These are phyloP conservation scores for Inonotus hispidus DNA, from an alignment of 1,284 basidiomycete species.

Conservation along the genomic window DNA sequence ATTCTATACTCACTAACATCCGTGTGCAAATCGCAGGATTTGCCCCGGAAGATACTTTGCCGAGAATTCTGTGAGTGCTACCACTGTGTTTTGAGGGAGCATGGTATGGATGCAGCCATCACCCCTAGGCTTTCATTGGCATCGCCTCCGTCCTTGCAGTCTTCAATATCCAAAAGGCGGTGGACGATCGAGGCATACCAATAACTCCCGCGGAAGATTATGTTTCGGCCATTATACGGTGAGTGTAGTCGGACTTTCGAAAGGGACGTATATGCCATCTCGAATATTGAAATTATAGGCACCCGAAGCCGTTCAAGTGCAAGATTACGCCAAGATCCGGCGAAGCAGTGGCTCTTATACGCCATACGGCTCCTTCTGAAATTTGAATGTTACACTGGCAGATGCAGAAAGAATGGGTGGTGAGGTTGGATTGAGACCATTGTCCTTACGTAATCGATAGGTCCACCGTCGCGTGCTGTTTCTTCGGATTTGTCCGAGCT, in stretches of 20 bases:
- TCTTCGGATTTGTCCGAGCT: too few relatives aligned
- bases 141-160: slow-evolving; percentile 9
- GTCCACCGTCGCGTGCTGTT: too few relatives aligned
- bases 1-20: too few relatives aligned
- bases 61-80: background rate
- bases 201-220: slow-evolving; percentile 7
- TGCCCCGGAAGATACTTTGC: slow-evolving; percentile 15
- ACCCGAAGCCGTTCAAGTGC: background rate
- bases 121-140: slow-evolving; percentile 4
- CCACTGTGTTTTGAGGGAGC: background rate
- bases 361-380: slow-evolving; percentile 1
- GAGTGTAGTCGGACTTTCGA: too few relatives aligned
- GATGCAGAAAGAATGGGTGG: too few relatives aligned
- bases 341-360: background rate
- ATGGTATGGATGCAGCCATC: background rate
- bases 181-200: slow-evolving; percentile 6
- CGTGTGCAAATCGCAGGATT: too few relatives aligned
- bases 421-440: too few relatives aligned
- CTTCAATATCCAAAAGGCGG: slow-evolving; percentile 10
- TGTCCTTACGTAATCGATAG: too few relatives aligned
- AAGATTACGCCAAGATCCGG: background rate
- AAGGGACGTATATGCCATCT: too few relatives aligned
- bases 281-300: too few relatives aligned
- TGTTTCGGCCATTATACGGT: too few relatives aligned
- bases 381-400: too few relatives aligned